phyloP scores from a whole-genome alignment of 179 eudicot genomes.

The Patellifolia procumbens region DNA sequence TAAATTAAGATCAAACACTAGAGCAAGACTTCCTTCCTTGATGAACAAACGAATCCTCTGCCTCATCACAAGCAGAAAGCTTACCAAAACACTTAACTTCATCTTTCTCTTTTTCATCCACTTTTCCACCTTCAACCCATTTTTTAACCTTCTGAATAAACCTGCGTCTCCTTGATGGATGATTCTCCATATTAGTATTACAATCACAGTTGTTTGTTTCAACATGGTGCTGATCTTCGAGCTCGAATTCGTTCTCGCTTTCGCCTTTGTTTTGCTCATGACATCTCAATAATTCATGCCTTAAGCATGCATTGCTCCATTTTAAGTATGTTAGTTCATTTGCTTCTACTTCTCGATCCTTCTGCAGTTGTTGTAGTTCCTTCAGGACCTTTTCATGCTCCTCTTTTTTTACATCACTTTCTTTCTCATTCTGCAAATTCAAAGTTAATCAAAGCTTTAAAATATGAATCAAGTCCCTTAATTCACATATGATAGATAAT shows the following conservation, averaged over 20 bases:
- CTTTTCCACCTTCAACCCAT: constrained; percentile 62
- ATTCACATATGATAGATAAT: too few species aligned
- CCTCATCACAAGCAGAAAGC: constrained; percentile 30
- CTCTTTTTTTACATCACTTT: constrained; percentile 28
- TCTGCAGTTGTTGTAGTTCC: constrained; percentile 43
- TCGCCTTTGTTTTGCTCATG: constrained; percentile 29
- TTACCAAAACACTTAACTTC: constrained; percentile 37
- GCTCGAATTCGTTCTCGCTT: constrained; percentile 15
- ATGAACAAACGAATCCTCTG: constrained; percentile 26
- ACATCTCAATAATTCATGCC: constrained; percentile 44
- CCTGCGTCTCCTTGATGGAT: constrained; percentile 44
- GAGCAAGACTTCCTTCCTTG: constrained; percentile 45
- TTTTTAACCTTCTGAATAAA: constrained; percentile 50
- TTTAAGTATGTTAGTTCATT: constrained; percentile 48
- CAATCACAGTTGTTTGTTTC: constrained; percentile 7
- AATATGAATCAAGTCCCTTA: too few species aligned
- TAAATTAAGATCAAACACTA: constrained; percentile 42
- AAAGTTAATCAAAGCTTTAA: background rate
- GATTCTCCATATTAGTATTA: constrained; percentile 7
- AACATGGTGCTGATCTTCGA: constrained; percentile 15
- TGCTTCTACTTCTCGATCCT: constrained; percentile 37
- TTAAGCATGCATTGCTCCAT: constrained; percentile 61
- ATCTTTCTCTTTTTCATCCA: constrained; percentile 37
- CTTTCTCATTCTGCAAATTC: constrained; percentile 38
- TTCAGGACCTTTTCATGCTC: constrained; percentile 38